Base-by-base conservation (phyloP, 75 land plant species). In the Pinus tabuliformis region DNA sequence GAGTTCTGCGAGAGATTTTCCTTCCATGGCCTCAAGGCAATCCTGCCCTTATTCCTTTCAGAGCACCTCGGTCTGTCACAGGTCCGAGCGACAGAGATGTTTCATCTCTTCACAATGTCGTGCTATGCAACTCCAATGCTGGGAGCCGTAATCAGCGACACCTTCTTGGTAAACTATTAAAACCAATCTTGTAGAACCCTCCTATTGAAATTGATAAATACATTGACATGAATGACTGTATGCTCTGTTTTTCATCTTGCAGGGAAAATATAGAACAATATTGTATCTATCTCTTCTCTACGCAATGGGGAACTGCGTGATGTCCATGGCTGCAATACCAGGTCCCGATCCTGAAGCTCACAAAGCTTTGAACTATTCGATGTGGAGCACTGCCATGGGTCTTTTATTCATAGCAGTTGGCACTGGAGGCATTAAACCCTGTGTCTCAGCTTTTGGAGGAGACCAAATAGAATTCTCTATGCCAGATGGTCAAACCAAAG, bases 1-100 rank as follows among this genome's bases (percentile, higher is more conserved):
- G 84, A 83, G 76, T 83, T 83, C 59, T 83, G 84, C 37, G 84
- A 83, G 74, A 66, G 84, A 45, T 83, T 83, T 62, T 83, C 81
- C 24, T 83, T 80, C 56, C 79, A 83, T 60, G 84, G 84, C 62
- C 75, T 83, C 82, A 83, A 75, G 77, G 71, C 84, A 16, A 83
- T 83, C 15, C 78, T 83, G 56, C 81, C 81, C 24, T 72, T 83
- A 2, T 83, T 74, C 62, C 68, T 83, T 62, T 28, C 75, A 58
- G 82, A 79, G 59, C 71, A 70, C 6, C 62, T 83, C 63, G 73
- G 70, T 4, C 56, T 83, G 13, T 74, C 78, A 18, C 82, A 83
- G 58, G 75, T 62, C 15, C 30, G 49, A 36, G 66, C 84, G 15
- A 83, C 84, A 28, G 84, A 83, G 81, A 58, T 79, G 54, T 73